Evolutionary conservation across 2,329 filamentous ascomycete genomes (phyloP), one percentile per base, ranked within the genome.

Genomic region (Massarina eburnea): DNA sequence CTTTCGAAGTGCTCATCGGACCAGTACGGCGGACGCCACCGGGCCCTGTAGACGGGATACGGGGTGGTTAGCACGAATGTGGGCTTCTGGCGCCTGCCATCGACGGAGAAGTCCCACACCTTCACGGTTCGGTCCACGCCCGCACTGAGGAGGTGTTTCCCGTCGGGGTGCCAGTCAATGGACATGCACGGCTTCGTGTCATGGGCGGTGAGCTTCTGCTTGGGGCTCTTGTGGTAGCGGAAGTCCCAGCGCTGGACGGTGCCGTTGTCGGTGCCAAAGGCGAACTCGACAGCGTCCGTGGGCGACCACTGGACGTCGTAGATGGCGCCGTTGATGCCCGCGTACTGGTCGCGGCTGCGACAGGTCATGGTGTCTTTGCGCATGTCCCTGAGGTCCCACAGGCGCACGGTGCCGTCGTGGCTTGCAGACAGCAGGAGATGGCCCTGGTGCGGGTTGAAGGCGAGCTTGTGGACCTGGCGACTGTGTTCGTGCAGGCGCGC

Each of bases 151-250:
- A 86, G 70, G 61, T 85, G 81, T 58, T 80, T 84, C 6, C 83
- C 83, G 55, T 85, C 82, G 1, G 83, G 83, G 59, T 86, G 83
- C 82, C 82, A 86, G 61, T 86, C 83, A 27, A 86, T 77, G 5
- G 81, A 76, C 49, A 78, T 82, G 68, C 82, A 85, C 4, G 74
- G 75, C 50, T 76, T 77, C 50, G 66, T 61, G 53, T 81, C 77
- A 60, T 86, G 83, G 34, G 82, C 83, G 26, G 80, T 78, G 45
- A 85, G 81, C 53, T 79, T 80, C 55, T 85, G 70, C 57, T 82
- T 74, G 7, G 83, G 77, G 20, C 75, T 74, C 54, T 76, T 80
- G 41, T 76, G 70, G 51, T 81, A 78, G 45, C 81, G 78, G 48
- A 78, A 78, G 62, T 86, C 83, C 83, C 83, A 86, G 51, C 80